Conservation (phyloP, 2,329 filamentous ascomycete genomes). For the Talaromyces pinophilus region DNA sequence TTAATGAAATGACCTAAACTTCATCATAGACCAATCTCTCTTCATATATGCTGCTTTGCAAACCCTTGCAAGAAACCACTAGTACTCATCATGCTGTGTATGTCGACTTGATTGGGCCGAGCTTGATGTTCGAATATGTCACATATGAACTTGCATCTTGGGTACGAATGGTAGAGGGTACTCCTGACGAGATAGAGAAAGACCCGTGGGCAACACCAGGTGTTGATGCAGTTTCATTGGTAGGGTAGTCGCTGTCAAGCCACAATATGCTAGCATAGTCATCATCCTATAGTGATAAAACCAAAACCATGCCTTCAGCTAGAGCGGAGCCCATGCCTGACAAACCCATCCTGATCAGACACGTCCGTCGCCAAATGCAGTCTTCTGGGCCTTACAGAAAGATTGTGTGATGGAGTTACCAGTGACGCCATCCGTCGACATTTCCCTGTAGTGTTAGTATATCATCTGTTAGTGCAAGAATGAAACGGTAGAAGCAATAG, state of each 20-base stretch:
- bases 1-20: neutral
- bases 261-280: neutral
- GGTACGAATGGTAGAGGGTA: neutral
- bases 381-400: neutral
- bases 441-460: neutral
- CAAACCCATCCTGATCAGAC: neutral
- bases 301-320: neutral
- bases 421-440: neutral
- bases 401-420: neutral
- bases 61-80: neutral
- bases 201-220: neutral
- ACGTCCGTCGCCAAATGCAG: neutral
- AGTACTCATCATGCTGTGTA: neutral
- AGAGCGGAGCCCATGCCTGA: neutral
- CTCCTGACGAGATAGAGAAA: neutral
- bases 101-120: neutral
- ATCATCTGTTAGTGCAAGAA: neutral
- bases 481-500: neutral
- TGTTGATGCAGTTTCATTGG: neutral
- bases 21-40: neutral
- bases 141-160: neutral
- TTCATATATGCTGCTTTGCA: neutral
- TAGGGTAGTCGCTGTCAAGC: neutral
- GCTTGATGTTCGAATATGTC: neutral
- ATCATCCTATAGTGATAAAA: neutral